Evolutionary conservation across 129 eudicot genomes (phyloP).

Genomic region (Dittrichia graveolens): DNA sequence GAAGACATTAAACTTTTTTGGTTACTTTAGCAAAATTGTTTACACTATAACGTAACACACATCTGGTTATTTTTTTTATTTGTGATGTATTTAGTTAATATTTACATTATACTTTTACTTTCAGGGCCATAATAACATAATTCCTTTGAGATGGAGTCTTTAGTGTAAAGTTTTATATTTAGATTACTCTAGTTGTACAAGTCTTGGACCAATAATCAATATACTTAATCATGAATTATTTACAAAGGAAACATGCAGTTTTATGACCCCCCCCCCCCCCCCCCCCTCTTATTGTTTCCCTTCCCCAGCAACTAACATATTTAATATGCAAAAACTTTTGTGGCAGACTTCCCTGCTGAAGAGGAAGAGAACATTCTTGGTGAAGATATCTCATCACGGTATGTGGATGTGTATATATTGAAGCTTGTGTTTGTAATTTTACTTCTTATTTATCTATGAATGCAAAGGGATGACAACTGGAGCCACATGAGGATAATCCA

Average conservation of each 20-base stretch:
- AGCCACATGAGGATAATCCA: too few species aligned
- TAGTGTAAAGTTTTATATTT: constrained; percentile 13
- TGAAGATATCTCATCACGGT: constrained; percentile 85
- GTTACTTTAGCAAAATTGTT: background rate
- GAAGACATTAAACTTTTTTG: background rate
- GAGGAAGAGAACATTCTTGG: constrained; percentile 62
- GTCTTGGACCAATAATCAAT: constrained; percentile 7
- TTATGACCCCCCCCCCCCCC: background rate
- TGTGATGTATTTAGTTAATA: background rate
- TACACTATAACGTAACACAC: background rate
- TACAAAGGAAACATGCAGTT: background rate
- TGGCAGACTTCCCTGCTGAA: constrained; percentile 51
- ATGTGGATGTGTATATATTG: constrained; percentile 19
- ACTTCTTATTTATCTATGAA: background rate
- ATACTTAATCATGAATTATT: constrained; percentile 2
- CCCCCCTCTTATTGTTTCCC: too few species aligned
- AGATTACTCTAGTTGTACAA: background rate
- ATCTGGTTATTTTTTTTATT: background rate
- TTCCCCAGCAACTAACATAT: background rate
- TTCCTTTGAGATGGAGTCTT: background rate
- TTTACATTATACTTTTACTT: background rate
- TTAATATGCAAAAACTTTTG: constrained; percentile 12
- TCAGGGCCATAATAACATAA: background rate
- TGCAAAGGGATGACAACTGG: background rate
- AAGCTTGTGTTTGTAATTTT: background rate